Evolutionary conservation across 2,329 filamentous ascomycete genomes (phyloP).

Genomic region (Botrytis fabae): DNA sequence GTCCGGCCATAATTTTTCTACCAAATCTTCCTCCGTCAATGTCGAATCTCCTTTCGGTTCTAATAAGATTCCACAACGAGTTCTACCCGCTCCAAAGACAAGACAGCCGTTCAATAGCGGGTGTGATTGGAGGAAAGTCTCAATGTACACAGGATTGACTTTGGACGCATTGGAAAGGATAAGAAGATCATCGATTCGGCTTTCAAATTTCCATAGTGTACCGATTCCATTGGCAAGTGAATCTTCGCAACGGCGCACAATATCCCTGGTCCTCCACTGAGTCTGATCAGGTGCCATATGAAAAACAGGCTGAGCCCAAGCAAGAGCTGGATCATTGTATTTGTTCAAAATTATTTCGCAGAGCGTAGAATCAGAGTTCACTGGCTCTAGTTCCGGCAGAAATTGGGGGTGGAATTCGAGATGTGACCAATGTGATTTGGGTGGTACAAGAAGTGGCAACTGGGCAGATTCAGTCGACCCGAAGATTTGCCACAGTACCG

Average conservation of each 20-base stretch:
- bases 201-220: slow-evolving; percentile 42
- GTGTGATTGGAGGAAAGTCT: slow-evolving; percentile 42
- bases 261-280: slow-evolving; percentile 49
- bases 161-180: slow-evolving; percentile 49
- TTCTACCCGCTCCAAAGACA: slow-evolving; percentile 42
- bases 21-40: slow-evolving; percentile 18
- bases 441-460: slow-evolving; percentile 32
- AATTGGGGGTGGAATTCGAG: slow-evolving; percentile 37
- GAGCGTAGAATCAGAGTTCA: neutral
- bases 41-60: slow-evolving; percentile 24
- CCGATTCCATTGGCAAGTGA: slow-evolving; percentile 25
- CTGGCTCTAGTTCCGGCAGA: slow-evolving; percentile 30
- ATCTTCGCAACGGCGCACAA: slow-evolving; percentile 35
- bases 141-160: slow-evolving; percentile 47
- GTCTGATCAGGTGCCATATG: slow-evolving; percentile 44
- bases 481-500: slow-evolving; percentile 4
- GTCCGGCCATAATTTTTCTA: slow-evolving; percentile 27
- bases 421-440: slow-evolving; percentile 40
- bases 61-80: slow-evolving; percentile 27
- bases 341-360: slow-evolving; percentile 8
- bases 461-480: slow-evolving; percentile 39
- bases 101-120: slow-evolving; percentile 39
- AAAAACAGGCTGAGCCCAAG: slow-evolving; percentile 42
- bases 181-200: slow-evolving; percentile 44
- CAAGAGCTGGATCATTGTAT: neutral